phyloP scores from a whole-genome alignment of 306 rosid genomes.

The Abrus precatorius region DNA sequence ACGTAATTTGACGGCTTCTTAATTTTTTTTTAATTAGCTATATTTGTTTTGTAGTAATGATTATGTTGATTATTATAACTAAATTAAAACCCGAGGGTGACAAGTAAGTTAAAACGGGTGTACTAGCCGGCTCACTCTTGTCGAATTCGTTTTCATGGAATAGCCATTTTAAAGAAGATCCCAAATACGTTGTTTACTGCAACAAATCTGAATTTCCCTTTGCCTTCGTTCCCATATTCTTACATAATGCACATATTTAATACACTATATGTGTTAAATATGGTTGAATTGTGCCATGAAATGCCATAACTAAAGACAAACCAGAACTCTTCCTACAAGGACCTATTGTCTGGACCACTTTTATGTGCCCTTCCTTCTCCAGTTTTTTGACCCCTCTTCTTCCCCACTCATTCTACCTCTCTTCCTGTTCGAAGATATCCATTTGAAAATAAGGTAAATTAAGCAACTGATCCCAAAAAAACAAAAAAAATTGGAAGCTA shows the following conservation, averaged over 20 bases:
- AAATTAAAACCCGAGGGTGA: slow-evolving; percentile 47
- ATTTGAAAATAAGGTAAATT: neutral
- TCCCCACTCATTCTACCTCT: neutral
- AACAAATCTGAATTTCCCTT: slow-evolving; percentile 47
- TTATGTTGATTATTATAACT: slow-evolving; percentile 31
- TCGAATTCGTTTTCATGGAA: slow-evolving; percentile 67
- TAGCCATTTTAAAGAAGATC: slow-evolving; percentile 54
- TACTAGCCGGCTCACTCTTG: slow-evolving; percentile 93
- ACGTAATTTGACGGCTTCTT: slow-evolving; percentile 53
- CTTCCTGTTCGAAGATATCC: slow-evolving; percentile 39
- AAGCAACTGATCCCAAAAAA: too few species aligned
- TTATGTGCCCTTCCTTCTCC: slow-evolving; percentile 24
- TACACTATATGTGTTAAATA: neutral
- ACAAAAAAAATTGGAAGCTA: too few species aligned
- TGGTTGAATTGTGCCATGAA: slow-evolving; percentile 16
- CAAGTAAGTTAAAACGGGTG: slow-evolving; percentile 83
- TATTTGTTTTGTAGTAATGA: slow-evolving; percentile 45
- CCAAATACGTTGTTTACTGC: slow-evolving; percentile 43
- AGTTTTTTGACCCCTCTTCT: neutral
- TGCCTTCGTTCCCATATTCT: slow-evolving; percentile 52
- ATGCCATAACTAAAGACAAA: slow-evolving; percentile 60
- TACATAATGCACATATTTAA: slow-evolving; percentile 49
- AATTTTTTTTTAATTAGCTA: slow-evolving; percentile 31
- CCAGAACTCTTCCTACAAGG: slow-evolving; percentile 43
- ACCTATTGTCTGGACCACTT: slow-evolving; percentile 46